These are phyloP conservation scores for Tripterygium wilfordii DNA, from an alignment of 177 flowering plant genomes.

Conservation along the genomic window DNA sequence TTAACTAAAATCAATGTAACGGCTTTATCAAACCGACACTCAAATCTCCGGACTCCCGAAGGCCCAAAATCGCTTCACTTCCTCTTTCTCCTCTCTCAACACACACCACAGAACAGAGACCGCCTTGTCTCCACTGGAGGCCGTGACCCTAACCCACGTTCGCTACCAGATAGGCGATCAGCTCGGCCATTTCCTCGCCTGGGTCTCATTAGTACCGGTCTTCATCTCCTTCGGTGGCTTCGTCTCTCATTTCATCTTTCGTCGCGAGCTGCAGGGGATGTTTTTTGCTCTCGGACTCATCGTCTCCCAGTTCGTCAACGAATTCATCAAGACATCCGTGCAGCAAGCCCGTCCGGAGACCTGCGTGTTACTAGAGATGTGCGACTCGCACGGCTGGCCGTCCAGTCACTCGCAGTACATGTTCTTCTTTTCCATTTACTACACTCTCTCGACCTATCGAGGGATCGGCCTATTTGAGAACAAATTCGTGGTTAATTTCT, in stretches of 20 bases:
- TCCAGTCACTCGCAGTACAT: conserved; percentile 90
- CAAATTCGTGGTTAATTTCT: conserved; percentile 16
- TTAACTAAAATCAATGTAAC: no score
- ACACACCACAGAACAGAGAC: no score
- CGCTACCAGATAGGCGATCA: no score
- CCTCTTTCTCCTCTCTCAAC: no score
- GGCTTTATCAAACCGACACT: no score
- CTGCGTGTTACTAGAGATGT: conserved; percentile 70
- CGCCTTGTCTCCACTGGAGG: no score
- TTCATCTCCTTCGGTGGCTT: conserved; percentile 89
- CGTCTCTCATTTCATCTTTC: conserved; percentile 73
- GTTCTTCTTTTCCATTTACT: conserved; percentile 80
- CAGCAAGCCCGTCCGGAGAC: conserved; percentile 84
- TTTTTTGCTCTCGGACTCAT: conserved; percentile 76
- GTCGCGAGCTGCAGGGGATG: conserved; percentile 80
- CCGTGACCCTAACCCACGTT: no score
- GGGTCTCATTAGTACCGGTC: conserved; percentile 86
- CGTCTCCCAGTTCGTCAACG: conserved; percentile 73
- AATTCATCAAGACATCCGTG: conserved; percentile 56
- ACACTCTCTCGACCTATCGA: conserved; percentile 38
- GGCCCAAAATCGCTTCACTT: no score
- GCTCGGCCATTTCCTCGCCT: conserved; percentile 80
- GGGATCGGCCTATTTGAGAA: conserved; percentile 29
- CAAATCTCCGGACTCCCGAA: no score
- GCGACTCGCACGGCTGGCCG: conserved; percentile 99